phyloP scores from a whole-genome alignment of 2,329 filamentous ascomycete genomes.

The Fusarium siculi region DNA sequence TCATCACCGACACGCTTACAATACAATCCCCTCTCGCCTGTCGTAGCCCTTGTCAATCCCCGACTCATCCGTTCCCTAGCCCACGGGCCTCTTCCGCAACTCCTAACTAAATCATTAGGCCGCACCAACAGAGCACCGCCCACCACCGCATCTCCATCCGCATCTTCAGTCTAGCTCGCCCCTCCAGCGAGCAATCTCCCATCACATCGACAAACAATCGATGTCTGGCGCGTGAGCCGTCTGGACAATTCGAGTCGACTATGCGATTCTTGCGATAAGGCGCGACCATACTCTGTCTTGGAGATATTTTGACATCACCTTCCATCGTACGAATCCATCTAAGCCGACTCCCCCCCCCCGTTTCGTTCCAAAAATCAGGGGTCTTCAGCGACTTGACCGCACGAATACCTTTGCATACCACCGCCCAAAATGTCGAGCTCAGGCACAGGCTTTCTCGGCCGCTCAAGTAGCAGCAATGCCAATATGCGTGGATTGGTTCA shows the following conservation, averaged over 20 bases:
- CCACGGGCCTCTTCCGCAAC: conserved; percentile 38
- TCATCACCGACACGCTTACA: conserved; percentile 9
- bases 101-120: conserved; percentile 32
- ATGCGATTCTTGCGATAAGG: conserved; percentile 48
- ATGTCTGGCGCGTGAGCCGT: conserved; percentile 44
- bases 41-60: conserved; percentile 16
- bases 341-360: conserved; percentile 18
- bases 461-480: conserved; percentile 71
- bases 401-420: conserved; percentile 15
- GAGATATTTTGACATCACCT: conserved; percentile 27
- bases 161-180: conserved; percentile 37
- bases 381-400: conserved; percentile 36
- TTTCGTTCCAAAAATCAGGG: conserved; percentile 37
- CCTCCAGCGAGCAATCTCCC: conserved; percentile 42
- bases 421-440: conserved; percentile 63
- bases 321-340: conserved; percentile 17
- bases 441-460: conserved; percentile 71
- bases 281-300: conserved; percentile 40
- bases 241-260: conserved; percentile 43
- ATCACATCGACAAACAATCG: conserved; percentile 41
- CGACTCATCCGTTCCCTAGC: conserved; percentile 32
- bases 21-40: conserved; percentile 6
- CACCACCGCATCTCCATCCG: conserved; percentile 32
- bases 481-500: conserved; percentile 90
- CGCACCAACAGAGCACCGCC: conserved; percentile 32